Evolutionary conservation across 192 early-diverging fungal genomes (phyloP).

Genomic region (Rhizophagus prolifer): DNA sequence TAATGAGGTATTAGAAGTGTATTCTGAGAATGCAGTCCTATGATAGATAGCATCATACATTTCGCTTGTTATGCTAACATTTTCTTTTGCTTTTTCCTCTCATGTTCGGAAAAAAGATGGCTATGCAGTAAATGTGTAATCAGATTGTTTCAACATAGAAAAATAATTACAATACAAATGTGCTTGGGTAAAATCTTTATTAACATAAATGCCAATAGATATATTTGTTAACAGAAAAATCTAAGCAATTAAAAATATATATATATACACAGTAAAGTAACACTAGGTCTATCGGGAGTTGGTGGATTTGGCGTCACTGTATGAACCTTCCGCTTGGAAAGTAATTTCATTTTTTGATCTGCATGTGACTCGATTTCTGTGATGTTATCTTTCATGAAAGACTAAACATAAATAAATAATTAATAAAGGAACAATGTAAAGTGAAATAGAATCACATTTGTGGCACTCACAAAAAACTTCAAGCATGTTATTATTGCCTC

Average conservation of each 20-base stretch:
- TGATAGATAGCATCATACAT: no score
- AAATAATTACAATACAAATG: no score
- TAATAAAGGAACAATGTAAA: background rate
- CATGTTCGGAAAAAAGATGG: no score
- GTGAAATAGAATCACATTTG: background rate
- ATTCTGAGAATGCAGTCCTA: no score
- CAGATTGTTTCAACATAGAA: no score
- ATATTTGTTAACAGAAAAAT: background rate
- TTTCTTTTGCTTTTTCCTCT: no score
- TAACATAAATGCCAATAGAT: background rate
- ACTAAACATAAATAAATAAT: slow-evolving; percentile 20
- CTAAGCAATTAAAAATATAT: no score
- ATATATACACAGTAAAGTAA: no score
- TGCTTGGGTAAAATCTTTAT: no score
- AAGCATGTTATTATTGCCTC: slow-evolving; percentile 19
- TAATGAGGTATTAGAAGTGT: no score
- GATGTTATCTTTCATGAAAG: slow-evolving; percentile 15
- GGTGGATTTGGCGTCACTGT: slow-evolving; percentile 6
- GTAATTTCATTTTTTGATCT: slow-evolving; percentile 17
- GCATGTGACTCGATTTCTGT: background rate
- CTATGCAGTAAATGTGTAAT: no score
- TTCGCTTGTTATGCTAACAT: no score
- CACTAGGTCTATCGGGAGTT: background rate
- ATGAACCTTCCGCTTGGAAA: slow-evolving; percentile 22
- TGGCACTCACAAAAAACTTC: slow-evolving; percentile 20